Percentiles rank a stretch among this genome's conserved stretches.
phyloP scores from a whole-genome alignment of 148 eudicot genomes.

The Rheum nobile region DNA sequence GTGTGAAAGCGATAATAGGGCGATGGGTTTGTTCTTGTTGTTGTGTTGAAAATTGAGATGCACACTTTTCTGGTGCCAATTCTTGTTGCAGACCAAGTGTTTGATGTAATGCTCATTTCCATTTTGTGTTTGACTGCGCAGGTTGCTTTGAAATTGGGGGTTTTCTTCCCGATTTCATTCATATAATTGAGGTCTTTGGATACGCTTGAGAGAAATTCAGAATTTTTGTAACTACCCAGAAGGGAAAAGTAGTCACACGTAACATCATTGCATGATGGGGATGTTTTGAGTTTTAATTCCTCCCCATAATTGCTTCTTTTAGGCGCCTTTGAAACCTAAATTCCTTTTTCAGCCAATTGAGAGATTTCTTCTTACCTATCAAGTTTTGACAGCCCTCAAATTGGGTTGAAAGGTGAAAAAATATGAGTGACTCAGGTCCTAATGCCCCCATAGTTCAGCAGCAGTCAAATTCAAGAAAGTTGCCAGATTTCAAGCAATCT shows the following conservation, averaged over 20 bases:
- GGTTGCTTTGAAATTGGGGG: neutral
- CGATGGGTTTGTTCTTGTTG: neutral
- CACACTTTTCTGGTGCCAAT: neutral
- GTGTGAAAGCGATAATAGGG: neutral
- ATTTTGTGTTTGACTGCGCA: slow-evolving; percentile 6
- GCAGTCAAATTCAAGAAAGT: slow-evolving; percentile 21
- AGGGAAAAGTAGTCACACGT: neutral
- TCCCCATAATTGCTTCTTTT: neutral
- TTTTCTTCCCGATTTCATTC: neutral
- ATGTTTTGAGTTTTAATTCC: neutral
- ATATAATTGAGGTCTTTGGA: neutral
- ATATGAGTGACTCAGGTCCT: slow-evolving; percentile 26
- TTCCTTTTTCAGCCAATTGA: neutral
- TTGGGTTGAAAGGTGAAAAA: neutral
- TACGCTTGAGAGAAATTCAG: neutral
- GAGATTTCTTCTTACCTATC: too few relatives aligned
- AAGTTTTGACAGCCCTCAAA: neutral
- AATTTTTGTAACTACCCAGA: neutral
- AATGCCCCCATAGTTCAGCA: slow-evolving; percentile 14
- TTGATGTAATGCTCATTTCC: neutral
- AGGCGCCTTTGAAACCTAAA: neutral
- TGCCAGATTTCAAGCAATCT: slow-evolving; percentile 41
- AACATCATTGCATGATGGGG: neutral
- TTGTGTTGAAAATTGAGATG: neutral
- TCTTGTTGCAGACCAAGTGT: neutral